Base-by-base conservation (phyloP, 306 rosid genomes). In the Datisca glomerata region DNA sequence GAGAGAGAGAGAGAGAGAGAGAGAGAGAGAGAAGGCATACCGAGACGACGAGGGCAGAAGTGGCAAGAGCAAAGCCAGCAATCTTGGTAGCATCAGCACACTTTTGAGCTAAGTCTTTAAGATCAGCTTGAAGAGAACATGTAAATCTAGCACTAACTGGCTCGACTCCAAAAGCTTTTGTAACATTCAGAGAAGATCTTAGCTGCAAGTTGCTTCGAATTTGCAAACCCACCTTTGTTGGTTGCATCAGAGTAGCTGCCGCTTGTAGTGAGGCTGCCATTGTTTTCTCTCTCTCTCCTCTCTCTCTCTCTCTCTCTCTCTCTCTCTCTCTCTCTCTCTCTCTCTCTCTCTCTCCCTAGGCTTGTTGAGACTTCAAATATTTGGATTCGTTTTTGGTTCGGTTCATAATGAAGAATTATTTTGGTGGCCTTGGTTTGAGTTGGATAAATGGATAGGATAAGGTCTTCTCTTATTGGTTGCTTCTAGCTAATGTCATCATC, bases 241-340 rank as follows among this genome's bases (percentile, higher is more conserved):
- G 85, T 55, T 85, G 96, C 96, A 85, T 78, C 18, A 86, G 59
- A 20, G 94, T 86, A 18, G 96, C 93, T 2, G 86, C 86, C 55
- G 96, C 76, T 78, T 86, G 96, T 3, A 86, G 63, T 15, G 96
- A 86, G 43, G 96, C 76, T 63, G 96, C 96, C 96, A 86, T 86
- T 50, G 66, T 44, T 51, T 39, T 11, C 6, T 27, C 31, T 2
- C 8, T n/a, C 2, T n/a, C 17, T 21, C 12, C 41, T 36, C n/a
- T 25, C 40, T 13, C 29, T 31, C 36, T 29, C 35, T 29, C 35
- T 31, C 36, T 48, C 41, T 36, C n/a, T 25, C 40, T 13, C 29
- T 31, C 36, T 29, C 35, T 29, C 35, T n/a, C n/a, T n/a, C 12
- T 31, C 36, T 3, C 36, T 9, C 12, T 31, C 36, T 31, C 36